These are phyloP conservation scores for Acer yangbiense DNA, from an alignment of 345 rosid genomes.

Conservation along the genomic window DNA sequence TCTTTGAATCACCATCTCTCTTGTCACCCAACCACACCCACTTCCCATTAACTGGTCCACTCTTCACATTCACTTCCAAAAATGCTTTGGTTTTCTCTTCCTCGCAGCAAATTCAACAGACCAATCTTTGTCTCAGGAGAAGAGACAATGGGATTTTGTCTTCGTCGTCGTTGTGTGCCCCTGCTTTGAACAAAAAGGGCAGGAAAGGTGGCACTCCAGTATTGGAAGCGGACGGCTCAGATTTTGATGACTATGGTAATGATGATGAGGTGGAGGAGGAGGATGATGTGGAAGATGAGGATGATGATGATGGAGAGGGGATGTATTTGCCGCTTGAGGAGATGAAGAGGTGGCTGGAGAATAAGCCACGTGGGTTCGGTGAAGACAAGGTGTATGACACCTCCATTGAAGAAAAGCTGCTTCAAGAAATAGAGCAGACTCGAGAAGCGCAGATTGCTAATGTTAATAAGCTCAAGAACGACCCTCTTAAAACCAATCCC, in stretches of 20 bases:
- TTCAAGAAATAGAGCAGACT: constrained; percentile 71
- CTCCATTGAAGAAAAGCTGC: constrained; percentile 70
- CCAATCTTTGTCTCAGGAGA: constrained; percentile 18
- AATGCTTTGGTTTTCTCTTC: constrained; percentile 14
- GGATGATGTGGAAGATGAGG: constrained; percentile 21
- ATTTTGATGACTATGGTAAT: constrained; percentile 22
- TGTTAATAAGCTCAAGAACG: constrained; percentile 59
- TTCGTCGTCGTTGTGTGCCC: constrained; percentile 9
- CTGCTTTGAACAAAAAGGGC: constrained; percentile 26
- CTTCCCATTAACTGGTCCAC: background rate
- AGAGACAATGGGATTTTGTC: constrained; percentile 21
- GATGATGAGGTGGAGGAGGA: constrained; percentile 33
- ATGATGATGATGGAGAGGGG: constrained; percentile 44
- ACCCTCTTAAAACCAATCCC: constrained; percentile 36
- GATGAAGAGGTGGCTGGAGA: constrained; percentile 75
- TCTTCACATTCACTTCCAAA: constrained; percentile 12
- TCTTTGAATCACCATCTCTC: constrained; percentile 28
- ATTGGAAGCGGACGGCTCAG: constrained; percentile 28
- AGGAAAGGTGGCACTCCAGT: constrained; percentile 9
- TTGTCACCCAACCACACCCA: background rate
- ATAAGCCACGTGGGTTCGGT: constrained; percentile 77
- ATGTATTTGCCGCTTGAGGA: constrained; percentile 49
- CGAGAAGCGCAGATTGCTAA: constrained; percentile 70
- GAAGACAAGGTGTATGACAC: constrained; percentile 74
- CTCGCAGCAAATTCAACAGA: constrained; percentile 23